These are phyloP conservation scores for Xylaria grammica DNA, from an alignment of 495 filamentous ascomycete genomes.

Conservation along the genomic window DNA sequence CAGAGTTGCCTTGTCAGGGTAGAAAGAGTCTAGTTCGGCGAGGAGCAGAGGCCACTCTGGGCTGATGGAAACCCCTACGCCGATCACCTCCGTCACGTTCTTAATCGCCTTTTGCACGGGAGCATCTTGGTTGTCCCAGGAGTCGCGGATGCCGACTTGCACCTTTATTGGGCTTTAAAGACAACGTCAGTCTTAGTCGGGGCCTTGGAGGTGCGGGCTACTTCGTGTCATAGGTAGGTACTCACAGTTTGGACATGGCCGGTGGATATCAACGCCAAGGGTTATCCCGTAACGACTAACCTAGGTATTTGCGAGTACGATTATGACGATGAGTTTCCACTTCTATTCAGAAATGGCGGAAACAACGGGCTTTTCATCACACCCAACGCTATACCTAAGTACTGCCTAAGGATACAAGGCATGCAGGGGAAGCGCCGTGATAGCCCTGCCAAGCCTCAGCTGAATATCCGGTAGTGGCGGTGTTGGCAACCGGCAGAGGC, in stretches of 20 bases:
- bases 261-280: not conserved
- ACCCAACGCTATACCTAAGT: not conserved
- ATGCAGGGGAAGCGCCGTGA: not conserved
- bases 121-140: slow-evolving; percentile 37
- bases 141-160: slow-evolving; percentile 42
- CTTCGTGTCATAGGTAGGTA: not conserved
- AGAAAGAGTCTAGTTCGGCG: slow-evolving; percentile 33
- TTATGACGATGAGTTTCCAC: not conserved
- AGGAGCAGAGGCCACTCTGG: slow-evolving; percentile 44
- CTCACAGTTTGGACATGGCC: slow-evolving; percentile 19
- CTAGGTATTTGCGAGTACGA: not conserved
- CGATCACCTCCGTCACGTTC: slow-evolving; percentile 33
- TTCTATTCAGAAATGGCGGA: not conserved
- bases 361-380: not conserved
- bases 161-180: slow-evolving; percentile 42
- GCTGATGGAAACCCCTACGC: slow-evolving; percentile 37
- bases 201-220: not conserved
- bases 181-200: not conserved
- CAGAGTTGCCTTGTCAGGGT: slow-evolving; percentile 39
- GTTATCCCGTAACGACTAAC: not conserved
- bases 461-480: not conserved
- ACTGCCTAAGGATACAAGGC: not conserved
- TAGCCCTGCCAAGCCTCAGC: slow-evolving; percentile 16
- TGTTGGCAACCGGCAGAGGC: not conserved
- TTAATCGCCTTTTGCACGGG: slow-evolving; percentile 29